phyloP scores from a whole-genome alignment of 345 rosid species.

The Corchorus capsularis region DNA sequence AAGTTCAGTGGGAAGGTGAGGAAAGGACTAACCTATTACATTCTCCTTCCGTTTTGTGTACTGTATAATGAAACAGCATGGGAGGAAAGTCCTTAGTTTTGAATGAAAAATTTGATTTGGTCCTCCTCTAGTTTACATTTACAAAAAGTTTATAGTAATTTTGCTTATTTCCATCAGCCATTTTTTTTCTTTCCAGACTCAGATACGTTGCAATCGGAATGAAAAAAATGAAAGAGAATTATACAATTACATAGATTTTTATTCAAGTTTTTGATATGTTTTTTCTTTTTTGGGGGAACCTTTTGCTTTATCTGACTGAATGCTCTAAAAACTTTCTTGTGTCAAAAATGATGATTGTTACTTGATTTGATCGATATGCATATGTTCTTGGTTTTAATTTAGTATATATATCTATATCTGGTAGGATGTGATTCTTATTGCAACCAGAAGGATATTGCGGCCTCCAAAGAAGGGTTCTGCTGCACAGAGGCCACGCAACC shows the following conservation, averaged over 20 bases:
- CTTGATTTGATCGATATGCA: not conserved
- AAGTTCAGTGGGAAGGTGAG: slow-evolving; percentile 86
- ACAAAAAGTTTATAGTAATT: not conserved
- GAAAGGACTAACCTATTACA: not conserved
- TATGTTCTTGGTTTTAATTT: slow-evolving; percentile 11
- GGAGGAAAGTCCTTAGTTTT: not conserved
- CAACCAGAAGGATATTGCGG: slow-evolving; percentile 75
- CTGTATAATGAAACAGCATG: not conserved
- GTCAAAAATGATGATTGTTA: not conserved
- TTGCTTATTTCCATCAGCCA: not conserved
- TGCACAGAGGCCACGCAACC: slow-evolving; percentile 84
- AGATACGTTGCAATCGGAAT: not conserved
- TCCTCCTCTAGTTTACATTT: not conserved
- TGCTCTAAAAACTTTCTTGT: not conserved
- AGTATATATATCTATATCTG: not conserved
- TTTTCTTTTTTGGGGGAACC: not conserved
- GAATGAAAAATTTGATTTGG: not conserved
- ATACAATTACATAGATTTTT: too few relatives aligned
- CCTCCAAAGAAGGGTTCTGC: slow-evolving; percentile 97
- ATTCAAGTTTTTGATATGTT: not conserved
- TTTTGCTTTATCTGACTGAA: not conserved
- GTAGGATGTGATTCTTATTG: slow-evolving; percentile 78
- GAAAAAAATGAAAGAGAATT: not conserved
- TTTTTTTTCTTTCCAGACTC: not conserved
- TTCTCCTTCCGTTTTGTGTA: not conserved